These are phyloP conservation scores for Sclerotinia spermophila DNA, from an alignment of 2,329 filamentous ascomycete species.

Conservation along the genomic window DNA sequence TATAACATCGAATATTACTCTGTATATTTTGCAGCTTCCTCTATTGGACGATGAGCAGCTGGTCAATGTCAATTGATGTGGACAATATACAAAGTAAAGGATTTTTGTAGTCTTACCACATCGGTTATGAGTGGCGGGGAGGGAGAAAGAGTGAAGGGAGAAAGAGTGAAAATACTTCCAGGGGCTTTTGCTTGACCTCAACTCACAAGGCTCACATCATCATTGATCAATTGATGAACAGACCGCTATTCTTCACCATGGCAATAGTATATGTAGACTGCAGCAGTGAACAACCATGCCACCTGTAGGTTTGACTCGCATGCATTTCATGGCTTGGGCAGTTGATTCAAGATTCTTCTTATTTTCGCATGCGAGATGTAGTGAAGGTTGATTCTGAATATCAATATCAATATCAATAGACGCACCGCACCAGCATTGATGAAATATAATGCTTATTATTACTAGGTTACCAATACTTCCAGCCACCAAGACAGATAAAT, in stretches of 20 bases:
- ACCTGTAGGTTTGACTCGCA: not conserved
- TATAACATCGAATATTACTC: no score
- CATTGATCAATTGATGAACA: not conserved
- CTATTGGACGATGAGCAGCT: not conserved
- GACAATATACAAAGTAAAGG: not conserved
- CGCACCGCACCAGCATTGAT: not conserved
- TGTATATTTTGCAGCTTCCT: not conserved
- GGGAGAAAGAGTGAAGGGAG: not conserved
- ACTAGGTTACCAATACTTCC: not conserved
- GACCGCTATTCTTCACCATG: constrained; percentile 10
- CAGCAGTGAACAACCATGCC: not conserved
- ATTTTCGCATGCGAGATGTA: not conserved
- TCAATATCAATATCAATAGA: not conserved
- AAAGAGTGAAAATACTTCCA: not conserved
- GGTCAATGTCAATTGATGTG: not conserved
- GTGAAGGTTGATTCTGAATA: not conserved
- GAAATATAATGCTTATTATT: not conserved
- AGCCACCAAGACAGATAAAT: not conserved
- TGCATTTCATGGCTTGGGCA: not conserved
- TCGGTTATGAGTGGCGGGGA: not conserved
- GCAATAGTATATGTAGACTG: not conserved
- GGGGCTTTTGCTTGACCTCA: not conserved
- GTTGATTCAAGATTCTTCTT: not conserved
- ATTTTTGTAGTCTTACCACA: not conserved
- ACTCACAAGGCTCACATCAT: not conserved